Percentiles rank a stretch among this genome's conserved stretches.
Evolutionary conservation across 129 eudicot genomes (phyloP).

Genomic region (Chrysanthemum seticuspe): DNA sequence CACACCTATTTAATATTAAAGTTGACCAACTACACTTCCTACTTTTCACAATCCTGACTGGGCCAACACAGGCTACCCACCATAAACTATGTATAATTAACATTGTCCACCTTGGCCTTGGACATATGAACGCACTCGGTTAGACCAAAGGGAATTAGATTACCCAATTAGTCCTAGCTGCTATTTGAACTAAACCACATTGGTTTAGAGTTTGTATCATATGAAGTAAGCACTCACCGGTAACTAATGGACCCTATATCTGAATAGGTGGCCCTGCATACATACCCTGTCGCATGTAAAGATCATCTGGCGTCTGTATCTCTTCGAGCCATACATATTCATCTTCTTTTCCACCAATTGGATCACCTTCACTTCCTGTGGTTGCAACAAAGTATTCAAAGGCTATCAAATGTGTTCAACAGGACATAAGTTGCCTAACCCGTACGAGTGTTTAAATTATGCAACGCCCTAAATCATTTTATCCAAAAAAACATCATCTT

Average conservation of each 20-base stretch:
- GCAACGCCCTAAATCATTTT: not conserved
- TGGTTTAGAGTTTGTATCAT: slow-evolving; percentile 8
- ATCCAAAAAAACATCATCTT: not conserved
- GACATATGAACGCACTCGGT: slow-evolving; percentile 8
- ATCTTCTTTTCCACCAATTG: slow-evolving; percentile 47
- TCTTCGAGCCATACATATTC: slow-evolving; percentile 94
- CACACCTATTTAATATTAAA: not conserved
- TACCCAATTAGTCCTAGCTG: slow-evolving; percentile 14
- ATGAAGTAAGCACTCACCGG: slow-evolving; percentile 20
- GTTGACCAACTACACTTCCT: slow-evolving; percentile 12
- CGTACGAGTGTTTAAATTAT: too few relatives aligned
- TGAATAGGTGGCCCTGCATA: slow-evolving; percentile 72
- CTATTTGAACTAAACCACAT: slow-evolving; percentile 22
- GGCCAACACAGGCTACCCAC: not conserved
- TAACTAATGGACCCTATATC: slow-evolving; percentile 24
- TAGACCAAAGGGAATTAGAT: slow-evolving; percentile 1
- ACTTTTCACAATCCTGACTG: slow-evolving; percentile 17
- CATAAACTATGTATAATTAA: slow-evolving; percentile 12
- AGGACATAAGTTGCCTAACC: too few relatives aligned
- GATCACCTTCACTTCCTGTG: slow-evolving; percentile 38
- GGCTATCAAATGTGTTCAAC: not conserved
- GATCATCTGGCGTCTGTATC: slow-evolving; percentile 66
- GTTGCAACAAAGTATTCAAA: slow-evolving; percentile 29
- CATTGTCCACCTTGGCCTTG: not conserved
- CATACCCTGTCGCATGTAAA: slow-evolving; percentile 65